A percentile compares a stretch with the other conserved stretches of the same genome.
Evolutionary conservation across 176 grass and related monocot species (phyloP).

Genomic region (Oryza punctata): DNA sequence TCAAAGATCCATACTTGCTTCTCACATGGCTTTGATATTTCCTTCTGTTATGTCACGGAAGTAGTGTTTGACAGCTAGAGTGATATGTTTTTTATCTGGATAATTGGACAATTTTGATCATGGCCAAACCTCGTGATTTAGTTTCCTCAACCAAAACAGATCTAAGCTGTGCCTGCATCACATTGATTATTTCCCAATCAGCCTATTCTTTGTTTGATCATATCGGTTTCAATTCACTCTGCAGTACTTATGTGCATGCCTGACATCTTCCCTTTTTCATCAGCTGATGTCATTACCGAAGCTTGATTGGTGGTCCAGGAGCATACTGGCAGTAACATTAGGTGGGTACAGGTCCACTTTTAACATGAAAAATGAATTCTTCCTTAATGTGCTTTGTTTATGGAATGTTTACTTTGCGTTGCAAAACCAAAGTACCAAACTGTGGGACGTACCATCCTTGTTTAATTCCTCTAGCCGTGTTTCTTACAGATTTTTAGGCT

Average conservation of each 20-base stretch:
- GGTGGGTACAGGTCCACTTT: conserved; percentile 19
- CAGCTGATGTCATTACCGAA: conserved; percentile 50
- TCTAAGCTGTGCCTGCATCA: neutral
- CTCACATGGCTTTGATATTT: neutral
- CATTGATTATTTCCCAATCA: neutral
- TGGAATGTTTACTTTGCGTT: neutral
- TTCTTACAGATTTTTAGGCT: conserved; percentile 9
- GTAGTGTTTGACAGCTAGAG: neutral
- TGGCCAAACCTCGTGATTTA: neutral
- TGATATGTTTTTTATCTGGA: neutral
- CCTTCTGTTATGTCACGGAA: neutral
- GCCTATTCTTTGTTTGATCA: neutral
- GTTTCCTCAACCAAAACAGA: conserved; percentile 8
- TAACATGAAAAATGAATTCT: neutral
- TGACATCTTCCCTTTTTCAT: conserved; percentile 32
- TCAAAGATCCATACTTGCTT: neutral
- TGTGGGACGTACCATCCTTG: neutral
- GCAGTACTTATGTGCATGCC: conserved; percentile 11
- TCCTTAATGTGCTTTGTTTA: neutral
- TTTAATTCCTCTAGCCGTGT: neutral
- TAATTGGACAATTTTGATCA: neutral
- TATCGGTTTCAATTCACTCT: neutral
- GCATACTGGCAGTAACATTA: conserved; percentile 24
- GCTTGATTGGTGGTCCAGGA: conserved; percentile 34
- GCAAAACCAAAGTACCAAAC: neutral